Percentiles rank a stretch among this genome's conserved stretches.
Conservation (phyloP, 768 basidiomycete genomes). For the Russula sp. region DNA sequence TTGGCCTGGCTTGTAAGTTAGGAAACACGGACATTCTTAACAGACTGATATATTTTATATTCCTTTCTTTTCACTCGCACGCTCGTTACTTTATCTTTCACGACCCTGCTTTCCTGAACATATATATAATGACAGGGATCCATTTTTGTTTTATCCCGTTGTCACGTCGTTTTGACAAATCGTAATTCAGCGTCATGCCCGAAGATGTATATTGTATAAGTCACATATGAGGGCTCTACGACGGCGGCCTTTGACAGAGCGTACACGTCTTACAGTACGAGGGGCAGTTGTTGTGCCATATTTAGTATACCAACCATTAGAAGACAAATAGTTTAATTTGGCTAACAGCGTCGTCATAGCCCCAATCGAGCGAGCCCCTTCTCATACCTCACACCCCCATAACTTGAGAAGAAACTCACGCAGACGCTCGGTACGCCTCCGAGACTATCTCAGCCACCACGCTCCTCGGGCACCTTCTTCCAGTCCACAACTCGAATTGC, state of each 20-base stretch:
- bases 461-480: conserved; percentile 46
- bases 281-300: not conserved
- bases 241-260: not conserved
- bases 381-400: not conserved
- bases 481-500: conserved; percentile 82
- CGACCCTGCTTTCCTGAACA: not conserved
- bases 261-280: not conserved
- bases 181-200: too few relatives aligned
- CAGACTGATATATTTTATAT: not conserved
- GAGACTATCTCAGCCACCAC: conserved; percentile 43
- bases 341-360: not conserved
- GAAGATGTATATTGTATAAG: too few relatives aligned
- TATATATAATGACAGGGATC: not conserved
- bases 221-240: too few relatives aligned
- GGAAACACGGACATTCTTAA: not conserved
- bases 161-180: not conserved
- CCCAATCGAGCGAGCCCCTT: not conserved
- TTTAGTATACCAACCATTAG: not conserved
- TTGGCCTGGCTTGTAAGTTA: not conserved
- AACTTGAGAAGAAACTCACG: not conserved
- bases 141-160: not conserved
- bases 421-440: conserved; percentile 33
- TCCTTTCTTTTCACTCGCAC: not conserved
- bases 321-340: not conserved
- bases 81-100: not conserved